Evolutionary conservation across 2,329 filamentous ascomycete species (phyloP).

Genomic region (Botrytis hyacinthi): DNA sequence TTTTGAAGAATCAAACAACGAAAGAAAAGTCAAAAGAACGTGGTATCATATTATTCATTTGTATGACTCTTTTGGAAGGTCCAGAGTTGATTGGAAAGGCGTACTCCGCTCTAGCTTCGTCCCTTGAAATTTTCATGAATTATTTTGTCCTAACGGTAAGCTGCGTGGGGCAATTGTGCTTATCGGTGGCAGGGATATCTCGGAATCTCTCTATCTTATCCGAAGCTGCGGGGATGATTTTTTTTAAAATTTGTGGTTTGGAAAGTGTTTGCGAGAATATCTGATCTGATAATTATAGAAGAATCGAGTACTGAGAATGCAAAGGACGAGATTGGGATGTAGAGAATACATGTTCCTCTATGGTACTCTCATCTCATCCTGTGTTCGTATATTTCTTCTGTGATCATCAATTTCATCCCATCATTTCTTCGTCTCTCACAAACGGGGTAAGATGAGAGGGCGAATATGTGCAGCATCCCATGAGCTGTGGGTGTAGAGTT

Average conservation of each 20-base stretch:
- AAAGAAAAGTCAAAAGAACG: not conserved
- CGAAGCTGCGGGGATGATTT: not conserved
- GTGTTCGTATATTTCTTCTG: not conserved
- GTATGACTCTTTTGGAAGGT: conserved; percentile 7
- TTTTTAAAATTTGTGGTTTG: not conserved
- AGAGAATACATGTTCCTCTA: not conserved
- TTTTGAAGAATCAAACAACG: not conserved
- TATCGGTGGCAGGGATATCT: not conserved
- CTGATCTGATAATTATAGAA: not conserved
- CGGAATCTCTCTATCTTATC: not conserved
- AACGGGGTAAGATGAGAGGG: not conserved
- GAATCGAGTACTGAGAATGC: not conserved
- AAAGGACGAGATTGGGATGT: too few relatives aligned
- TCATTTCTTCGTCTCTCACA: not conserved
- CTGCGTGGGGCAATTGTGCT: not conserved
- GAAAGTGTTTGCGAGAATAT: not conserved
- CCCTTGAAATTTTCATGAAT: not conserved
- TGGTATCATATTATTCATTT: not conserved
- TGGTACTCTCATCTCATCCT: not conserved
- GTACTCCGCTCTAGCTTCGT: not conserved
- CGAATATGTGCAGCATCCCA: not conserved
- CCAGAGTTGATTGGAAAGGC: not conserved
- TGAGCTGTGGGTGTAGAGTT: not conserved
- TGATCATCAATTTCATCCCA: not conserved
- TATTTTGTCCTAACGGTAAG: not conserved